These are phyloP conservation scores for Quaeritorhiza haematococci DNA, from an alignment of 371 early-diverging fungal genomes.

Conservation along the genomic window DNA sequence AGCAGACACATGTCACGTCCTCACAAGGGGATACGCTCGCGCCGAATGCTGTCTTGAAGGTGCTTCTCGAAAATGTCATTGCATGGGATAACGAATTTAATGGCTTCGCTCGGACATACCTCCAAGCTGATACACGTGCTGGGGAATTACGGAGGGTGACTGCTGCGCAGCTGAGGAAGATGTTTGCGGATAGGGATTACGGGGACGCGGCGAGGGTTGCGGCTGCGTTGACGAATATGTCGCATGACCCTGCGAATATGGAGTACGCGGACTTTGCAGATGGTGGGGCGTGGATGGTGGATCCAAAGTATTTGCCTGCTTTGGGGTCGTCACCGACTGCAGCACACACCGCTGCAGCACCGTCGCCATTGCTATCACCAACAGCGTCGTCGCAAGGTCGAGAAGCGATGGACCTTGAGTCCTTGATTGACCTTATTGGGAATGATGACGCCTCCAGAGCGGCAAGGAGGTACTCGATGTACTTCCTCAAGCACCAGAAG, in stretches of 20 bases:
- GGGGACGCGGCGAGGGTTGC: slow-evolving; percentile 2
- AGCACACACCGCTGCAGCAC: no score
- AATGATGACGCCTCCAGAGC: no score
- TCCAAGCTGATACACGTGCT: slow-evolving; percentile 68
- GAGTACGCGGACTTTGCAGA: no score
- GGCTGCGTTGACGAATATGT: slow-evolving; percentile 25
- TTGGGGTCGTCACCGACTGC: no score
- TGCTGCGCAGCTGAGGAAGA: slow-evolving; percentile 53
- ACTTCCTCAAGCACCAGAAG: no score
- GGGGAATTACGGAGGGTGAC: slow-evolving; percentile 62
- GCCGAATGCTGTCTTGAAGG: slow-evolving; percentile 65
- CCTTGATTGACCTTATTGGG: no score
- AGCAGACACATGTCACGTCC: slow-evolving; percentile 71
- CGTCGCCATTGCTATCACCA: no score
- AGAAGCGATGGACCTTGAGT: no score
- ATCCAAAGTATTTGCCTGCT: no score
- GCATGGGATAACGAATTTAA: slow-evolving; percentile 80
- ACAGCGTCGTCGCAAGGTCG: no score
- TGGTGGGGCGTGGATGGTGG: no score
- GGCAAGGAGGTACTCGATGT: no score
- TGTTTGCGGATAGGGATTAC: slow-evolving; percentile 53
- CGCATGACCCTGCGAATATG: slow-evolving; percentile 10
- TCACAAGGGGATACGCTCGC: slow-evolving; percentile 73
- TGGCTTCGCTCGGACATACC: slow-evolving; percentile 64
- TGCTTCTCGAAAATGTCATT: slow-evolving; percentile 69